phyloP scores from a whole-genome alignment of 345 rosid genomes.

The Turnera subulata region DNA sequence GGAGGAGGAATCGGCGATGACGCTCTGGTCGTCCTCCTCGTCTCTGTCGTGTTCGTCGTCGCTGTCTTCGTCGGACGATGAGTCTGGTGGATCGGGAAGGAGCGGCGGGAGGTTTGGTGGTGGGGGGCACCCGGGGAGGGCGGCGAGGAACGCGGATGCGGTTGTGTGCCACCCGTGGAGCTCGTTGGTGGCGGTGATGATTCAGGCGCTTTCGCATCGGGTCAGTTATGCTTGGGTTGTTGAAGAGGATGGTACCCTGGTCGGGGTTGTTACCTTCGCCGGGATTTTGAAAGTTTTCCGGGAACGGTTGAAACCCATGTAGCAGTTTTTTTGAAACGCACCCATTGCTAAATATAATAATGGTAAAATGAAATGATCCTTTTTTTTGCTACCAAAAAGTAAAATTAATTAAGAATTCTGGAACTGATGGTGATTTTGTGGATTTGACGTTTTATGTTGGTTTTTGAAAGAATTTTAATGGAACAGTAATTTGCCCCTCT shows the following conservation, averaged over 20 bases:
- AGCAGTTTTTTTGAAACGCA: background rate
- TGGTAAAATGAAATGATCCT: too few species aligned
- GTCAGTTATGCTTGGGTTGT: slow-evolving; percentile 54
- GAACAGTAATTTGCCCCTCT: too few species aligned
- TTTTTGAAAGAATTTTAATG: too few species aligned
- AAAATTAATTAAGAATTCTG: too few species aligned
- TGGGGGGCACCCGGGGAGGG: slow-evolving; percentile 18
- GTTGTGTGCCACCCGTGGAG: slow-evolving; percentile 50
- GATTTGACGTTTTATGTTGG: too few species aligned
- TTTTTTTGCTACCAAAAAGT: too few species aligned
- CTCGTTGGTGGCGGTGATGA: slow-evolving; percentile 62
- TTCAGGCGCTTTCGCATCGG: slow-evolving; percentile 58
- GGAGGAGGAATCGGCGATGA: slow-evolving; percentile 36
- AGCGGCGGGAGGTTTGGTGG: slow-evolving; percentile 24
- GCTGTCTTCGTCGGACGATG: slow-evolving; percentile 43
- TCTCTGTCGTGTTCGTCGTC: slow-evolving; percentile 26
- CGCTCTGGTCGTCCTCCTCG: background rate
- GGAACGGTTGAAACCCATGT: slow-evolving; percentile 30
- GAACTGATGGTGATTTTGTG: too few species aligned
- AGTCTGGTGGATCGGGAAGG: slow-evolving; percentile 28
- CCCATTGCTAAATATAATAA: too few species aligned
- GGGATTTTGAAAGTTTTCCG: slow-evolving; percentile 51
- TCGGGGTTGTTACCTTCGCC: slow-evolving; percentile 45
- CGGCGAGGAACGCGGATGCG: slow-evolving; percentile 35
- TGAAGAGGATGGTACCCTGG: slow-evolving; percentile 40